These are phyloP conservation scores for Moniliella sp. DNA, from an alignment of 1,284 basidiomycete species.

Conservation along the genomic window DNA sequence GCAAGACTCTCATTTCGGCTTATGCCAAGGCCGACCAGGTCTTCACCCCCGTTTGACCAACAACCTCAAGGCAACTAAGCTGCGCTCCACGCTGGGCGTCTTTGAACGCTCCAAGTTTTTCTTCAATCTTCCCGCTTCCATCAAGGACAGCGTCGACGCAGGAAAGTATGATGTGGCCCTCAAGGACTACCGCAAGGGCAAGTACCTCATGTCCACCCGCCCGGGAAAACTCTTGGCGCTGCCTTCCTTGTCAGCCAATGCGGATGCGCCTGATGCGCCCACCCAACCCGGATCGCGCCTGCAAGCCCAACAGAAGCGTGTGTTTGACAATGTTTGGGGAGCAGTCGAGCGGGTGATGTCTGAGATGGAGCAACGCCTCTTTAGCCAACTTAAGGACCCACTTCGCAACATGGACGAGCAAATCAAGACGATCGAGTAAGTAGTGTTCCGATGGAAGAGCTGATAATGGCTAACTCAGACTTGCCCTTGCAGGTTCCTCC, in stretches of 20 bases:
- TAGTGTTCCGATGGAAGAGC: not conserved
- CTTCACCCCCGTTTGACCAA: constrained; percentile 91
- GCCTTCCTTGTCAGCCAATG: constrained; percentile 35
- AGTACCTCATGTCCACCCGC: constrained; percentile 64
- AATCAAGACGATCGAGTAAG: constrained; percentile 85
- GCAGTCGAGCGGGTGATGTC: constrained; percentile 83
- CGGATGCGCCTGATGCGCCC: constrained; percentile 35
- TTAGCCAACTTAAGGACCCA: constrained; percentile 56
- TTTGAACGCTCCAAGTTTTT: constrained; percentile 95
- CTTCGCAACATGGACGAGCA: constrained; percentile 68
- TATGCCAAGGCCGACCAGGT: too few species aligned
- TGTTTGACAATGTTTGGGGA: constrained; percentile 86
- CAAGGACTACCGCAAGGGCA: constrained; percentile 91
- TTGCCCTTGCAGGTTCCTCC: constrained; percentile 8
- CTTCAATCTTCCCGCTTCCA: constrained; percentile 78
- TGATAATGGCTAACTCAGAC: not conserved
- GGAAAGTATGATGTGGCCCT: constrained; percentile 69
- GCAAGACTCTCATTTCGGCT: too few species aligned
- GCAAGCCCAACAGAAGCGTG: constrained; percentile 47
- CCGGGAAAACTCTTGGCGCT: constrained; percentile 53
- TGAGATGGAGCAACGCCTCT: constrained; percentile 63
- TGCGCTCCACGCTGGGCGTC: constrained; percentile 74
- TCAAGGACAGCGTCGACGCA: constrained; percentile 63
- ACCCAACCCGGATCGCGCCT: constrained; percentile 4
- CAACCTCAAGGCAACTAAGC: constrained; percentile 73